Percentiles rank a stretch among this genome's conserved stretches.
Evolutionary conservation across 2,329 filamentous ascomycete genomes (phyloP).

Genomic region (Xylariaceae sp.): DNA sequence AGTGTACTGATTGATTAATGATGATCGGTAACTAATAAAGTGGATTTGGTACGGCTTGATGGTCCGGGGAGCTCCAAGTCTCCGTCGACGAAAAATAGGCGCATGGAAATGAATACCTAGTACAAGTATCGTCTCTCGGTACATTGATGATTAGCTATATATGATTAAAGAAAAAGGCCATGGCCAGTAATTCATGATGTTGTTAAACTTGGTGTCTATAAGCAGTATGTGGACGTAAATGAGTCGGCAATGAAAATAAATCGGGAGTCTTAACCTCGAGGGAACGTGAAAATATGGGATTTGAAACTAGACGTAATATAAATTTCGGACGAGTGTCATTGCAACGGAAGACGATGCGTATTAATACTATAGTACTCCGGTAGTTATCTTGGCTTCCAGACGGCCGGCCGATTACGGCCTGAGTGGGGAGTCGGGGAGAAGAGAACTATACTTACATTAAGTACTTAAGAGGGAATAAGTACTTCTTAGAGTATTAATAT

Average conservation of each 20-base stretch:
- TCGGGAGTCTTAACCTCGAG: no score
- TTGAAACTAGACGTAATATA: neutral
- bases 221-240: no score
- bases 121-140: no score
- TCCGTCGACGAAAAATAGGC: no score
- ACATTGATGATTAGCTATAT: neutral
- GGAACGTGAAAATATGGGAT: neutral
- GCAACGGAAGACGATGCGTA: neutral
- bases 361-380: neutral
- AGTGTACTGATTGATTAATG: slow-evolving; percentile 14
- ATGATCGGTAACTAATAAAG: no score
- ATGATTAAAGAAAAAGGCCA: neutral
- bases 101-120: neutral
- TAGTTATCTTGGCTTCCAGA: neutral
- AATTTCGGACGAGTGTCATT: neutral
- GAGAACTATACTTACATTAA: no score
- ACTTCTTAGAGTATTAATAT: neutral
- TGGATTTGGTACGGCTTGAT: neutral
- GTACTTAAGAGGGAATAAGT: no score
- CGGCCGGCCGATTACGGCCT: neutral
- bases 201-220: no score
- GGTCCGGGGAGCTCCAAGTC: neutral
- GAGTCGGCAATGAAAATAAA: no score
- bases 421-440: neutral
- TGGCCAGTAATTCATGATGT: neutral